Base-by-base conservation (phyloP, 2,329 filamentous ascomycete species). In the Penicillium sp. region DNA sequence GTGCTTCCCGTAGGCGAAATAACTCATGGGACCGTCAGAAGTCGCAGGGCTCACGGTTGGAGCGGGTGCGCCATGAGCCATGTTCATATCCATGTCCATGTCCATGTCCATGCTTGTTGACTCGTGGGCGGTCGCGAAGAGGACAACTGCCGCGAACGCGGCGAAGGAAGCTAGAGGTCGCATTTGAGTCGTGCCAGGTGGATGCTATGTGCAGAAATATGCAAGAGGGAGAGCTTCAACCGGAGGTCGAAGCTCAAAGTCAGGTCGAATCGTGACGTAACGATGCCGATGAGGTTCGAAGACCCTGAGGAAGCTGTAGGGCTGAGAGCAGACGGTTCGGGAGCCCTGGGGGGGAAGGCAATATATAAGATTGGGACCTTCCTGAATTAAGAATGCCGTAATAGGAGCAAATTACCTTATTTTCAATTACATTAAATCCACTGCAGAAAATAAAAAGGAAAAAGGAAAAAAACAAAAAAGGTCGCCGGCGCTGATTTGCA, bases 1-100 rank as follows among this genome's bases (percentile, higher is more conserved):
- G 55, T 78, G 71, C 59, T 75, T 69, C 22, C 66, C 67, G 51
- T 75, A 72, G 9, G 71, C 70, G 50, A 76, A 77, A 61, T 79
- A 79, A 55, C 75, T 79, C 67, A 75, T 71, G 4, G 70, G 64
- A 18, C 67, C 64, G n/a, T 71, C 60, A n/a, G 58, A 52, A 16
- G 43, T 61, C 6, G 59, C 46, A 10, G 59, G 27, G 29, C 65
- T 55, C 10, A 61, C 21, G 14, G 59, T 49, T 24, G 62, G 54
- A 40, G 61, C 38, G 29, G 63, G 43, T 11, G 55, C 46, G 21
- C 56, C 49, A 47, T 52, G 46, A 39, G 49, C 60, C 5, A 52
- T 16, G 7, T 50, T 34, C 68, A 70, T 72, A 27, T 43, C 36
- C 44, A 48, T 47, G 21, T 60, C 57, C 60, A 64, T 65, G 27